Base-by-base conservation (phyloP, 768 basidiomycete genomes). In the Kwoniella newhampshirensis region DNA sequence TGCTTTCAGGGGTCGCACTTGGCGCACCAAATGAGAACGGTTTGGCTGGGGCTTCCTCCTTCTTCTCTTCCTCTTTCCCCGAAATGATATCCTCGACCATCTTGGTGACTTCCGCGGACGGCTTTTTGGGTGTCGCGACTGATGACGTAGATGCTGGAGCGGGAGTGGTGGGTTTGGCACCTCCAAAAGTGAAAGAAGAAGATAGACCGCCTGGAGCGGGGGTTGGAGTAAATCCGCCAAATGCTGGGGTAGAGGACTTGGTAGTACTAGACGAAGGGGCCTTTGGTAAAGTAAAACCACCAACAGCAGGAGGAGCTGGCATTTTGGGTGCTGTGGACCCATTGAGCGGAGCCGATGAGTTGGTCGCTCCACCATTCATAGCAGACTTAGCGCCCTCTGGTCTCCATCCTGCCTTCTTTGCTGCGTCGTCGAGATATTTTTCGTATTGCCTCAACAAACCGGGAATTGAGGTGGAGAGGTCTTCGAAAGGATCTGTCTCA, bases 401-500 rank as follows among this genome's bases (percentile, higher is more conserved):
- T 43, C 39, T 30, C 59, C 58, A 67, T 26, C 63, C 70, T 0
- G 67, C 58, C 23, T 57, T 68, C 21, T 59, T 50, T 5, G 45
- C 61, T 23, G 60, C 51, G 8, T 54, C 51, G 11, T 54, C 59
- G 6, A 65, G 47, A 20, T 72, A 53, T 6, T 25, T 49, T 9
- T 47, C 43, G 43, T 72, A 72, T 27, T 72, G 70, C 42, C 50
- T 40, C 11, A 44, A 9, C 21, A 72, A 49, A 27, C 32, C 27
- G 4, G 63, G 59, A 21, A 75, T 32, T 13, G 59, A 58, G 3
- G 23, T 50, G 5, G 58, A 44, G 18, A 75, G 57, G 43, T 75
- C 60, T 18, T 64, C 28, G 45, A 75, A 72, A 4, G 60, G 62
- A 30, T 75, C 72, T 4, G 58, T 36, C 5, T 64, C 58, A 9